These are phyloP conservation scores for Sporothrix schenckii DNA, from an alignment of 2,329 filamentous ascomycete species.

Conservation along the genomic window DNA sequence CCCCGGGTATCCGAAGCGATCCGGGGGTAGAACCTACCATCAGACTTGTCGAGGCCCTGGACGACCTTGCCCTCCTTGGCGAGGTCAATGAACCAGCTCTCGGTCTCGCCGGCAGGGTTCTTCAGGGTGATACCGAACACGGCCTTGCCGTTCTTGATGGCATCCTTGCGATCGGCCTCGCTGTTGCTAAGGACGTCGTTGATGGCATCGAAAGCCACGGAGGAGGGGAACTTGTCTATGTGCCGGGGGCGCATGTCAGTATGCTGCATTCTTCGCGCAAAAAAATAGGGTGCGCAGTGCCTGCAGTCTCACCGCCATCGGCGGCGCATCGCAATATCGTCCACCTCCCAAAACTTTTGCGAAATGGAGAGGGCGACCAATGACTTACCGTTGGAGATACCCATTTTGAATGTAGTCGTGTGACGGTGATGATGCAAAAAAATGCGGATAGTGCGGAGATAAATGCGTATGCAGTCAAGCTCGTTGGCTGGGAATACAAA, in stretches of 20 bases:
- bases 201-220: slow-evolving; percentile 88
- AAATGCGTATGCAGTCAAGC: background rate
- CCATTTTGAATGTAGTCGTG: slow-evolving; percentile 27
- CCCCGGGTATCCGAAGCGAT: background rate
- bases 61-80: slow-evolving; percentile 85
- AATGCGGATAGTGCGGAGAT: background rate
- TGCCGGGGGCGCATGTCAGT: slow-evolving; percentile 3
- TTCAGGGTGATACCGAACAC: slow-evolving; percentile 92
- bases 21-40: slow-evolving; percentile 60
- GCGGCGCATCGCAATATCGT: background rate
- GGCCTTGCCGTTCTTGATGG: slow-evolving; percentile 84
- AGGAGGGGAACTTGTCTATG: slow-evolving; percentile 82
- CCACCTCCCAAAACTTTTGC: background rate
- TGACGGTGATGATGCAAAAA: slow-evolving; percentile 10
- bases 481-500: background rate
- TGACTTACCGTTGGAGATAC: slow-evolving; percentile 30
- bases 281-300: background rate
- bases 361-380: background rate
- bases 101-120: slow-evolving; percentile 77
- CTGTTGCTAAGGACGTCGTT: slow-evolving; percentile 67
- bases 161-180: slow-evolving; percentile 74
- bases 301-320: background rate
- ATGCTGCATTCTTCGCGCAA: background rate
- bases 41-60: slow-evolving; percentile 78
- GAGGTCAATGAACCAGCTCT: slow-evolving; percentile 93